phyloP scores from a whole-genome alignment of 345 rosid genomes.

The Lepidium africanum region DNA sequence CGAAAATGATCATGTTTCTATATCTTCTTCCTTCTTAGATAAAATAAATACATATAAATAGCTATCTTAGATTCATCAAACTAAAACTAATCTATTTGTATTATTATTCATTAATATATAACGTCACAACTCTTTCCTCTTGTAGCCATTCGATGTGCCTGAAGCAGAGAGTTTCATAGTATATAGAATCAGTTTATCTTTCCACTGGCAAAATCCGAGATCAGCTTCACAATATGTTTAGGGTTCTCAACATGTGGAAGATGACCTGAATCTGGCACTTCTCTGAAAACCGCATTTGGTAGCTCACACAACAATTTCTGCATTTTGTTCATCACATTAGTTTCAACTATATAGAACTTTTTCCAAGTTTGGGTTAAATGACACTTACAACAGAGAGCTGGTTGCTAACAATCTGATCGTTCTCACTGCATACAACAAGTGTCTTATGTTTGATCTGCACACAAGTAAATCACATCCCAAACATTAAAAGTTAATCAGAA shows the following conservation, averaged over 20 bases:
- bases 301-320: conserved; percentile 63
- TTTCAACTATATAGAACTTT: background rate
- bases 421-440: conserved; percentile 61
- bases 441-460: conserved; percentile 59
- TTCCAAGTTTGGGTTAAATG: background rate
- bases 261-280: conserved; percentile 54
- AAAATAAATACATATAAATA: background rate
- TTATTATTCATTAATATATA: background rate
- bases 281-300: conserved; percentile 41
- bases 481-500: background rate
- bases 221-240: conserved; percentile 40
- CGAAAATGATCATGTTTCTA: background rate
- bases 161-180: background rate
- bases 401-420: conserved; percentile 63
- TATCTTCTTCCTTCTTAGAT: background rate
- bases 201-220: conserved; percentile 35
- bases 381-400: conserved; percentile 52
- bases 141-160: background rate
- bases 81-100: conserved; percentile 2
- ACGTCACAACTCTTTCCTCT: background rate
- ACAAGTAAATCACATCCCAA: background rate
- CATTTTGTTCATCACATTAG: conserved; percentile 3
- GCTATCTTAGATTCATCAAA: background rate
- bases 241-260: conserved; percentile 83
- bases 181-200: background rate